A percentile compares a stretch with the other conserved stretches of the same genome.
These are phyloP conservation scores for Daedaleopsis sinensis DNA, from an alignment of 768 basidiomycete species.

Conservation along the genomic window DNA sequence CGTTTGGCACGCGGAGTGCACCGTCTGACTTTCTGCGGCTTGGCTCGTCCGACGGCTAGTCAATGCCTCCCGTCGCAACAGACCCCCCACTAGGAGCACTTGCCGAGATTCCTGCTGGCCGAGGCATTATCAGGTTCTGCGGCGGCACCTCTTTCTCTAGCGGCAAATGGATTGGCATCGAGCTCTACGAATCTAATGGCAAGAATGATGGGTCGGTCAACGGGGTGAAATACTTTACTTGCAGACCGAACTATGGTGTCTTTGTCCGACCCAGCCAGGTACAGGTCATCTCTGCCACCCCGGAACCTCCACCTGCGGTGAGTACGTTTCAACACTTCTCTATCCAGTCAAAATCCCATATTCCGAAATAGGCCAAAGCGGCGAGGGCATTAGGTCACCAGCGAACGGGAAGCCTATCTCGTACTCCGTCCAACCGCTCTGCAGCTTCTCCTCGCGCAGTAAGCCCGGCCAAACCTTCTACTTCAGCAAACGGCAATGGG, in stretches of 20 bases:
- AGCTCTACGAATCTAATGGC: constrained; percentile 78
- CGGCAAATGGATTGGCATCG: constrained; percentile 96
- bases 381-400: constrained; percentile 54
- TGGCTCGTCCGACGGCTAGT: constrained; percentile 21
- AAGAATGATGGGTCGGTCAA: constrained; percentile 96
- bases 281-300: constrained; percentile 45
- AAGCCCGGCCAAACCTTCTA: constrained; percentile 60
- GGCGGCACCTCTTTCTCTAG: constrained; percentile 82
- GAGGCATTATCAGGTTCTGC: constrained; percentile 84
- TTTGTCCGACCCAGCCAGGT: constrained; percentile 90
- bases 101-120: constrained; percentile 79
- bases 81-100: constrained; percentile 68
- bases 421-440: constrained; percentile 27
- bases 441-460: constrained; percentile 54
- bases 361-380: constrained; percentile 17
- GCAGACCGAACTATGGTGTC: constrained; percentile 76
- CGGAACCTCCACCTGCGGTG: constrained; percentile 23
- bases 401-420: constrained; percentile 50
- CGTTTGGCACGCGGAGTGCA: not conserved
- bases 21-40: constrained; percentile 26
- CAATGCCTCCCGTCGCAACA: constrained; percentile 34
- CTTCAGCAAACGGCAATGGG: constrained; percentile 18
- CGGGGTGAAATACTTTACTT: constrained; percentile 80
- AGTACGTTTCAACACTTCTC: not conserved
- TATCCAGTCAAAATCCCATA: not conserved